Conservation (phyloP, 768 basidiomycete genomes). For the Calocybe cyanea region DNA sequence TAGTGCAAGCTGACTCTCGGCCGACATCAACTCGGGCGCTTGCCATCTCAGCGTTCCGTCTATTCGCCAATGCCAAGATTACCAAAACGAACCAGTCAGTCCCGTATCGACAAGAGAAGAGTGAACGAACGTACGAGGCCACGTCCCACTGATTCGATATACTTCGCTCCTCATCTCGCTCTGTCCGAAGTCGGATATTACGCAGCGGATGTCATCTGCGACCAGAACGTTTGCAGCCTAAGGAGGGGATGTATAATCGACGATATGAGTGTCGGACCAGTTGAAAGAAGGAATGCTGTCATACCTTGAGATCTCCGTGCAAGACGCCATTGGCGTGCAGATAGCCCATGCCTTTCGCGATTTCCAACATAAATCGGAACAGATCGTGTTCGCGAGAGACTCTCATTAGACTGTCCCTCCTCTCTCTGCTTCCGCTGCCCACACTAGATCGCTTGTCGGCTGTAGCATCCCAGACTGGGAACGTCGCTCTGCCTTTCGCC, state of each 20-base stretch:
- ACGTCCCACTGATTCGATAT: constrained; percentile 52
- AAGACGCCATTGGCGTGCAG: constrained; percentile 64
- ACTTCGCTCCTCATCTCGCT: constrained; percentile 76
- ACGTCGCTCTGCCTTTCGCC: constrained; percentile 1
- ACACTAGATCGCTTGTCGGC: background rate
- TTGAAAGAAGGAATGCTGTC: constrained; percentile 8
- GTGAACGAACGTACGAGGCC: constrained; percentile 36
- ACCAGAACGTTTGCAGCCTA: constrained; percentile 76
- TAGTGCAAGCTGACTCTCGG: constrained; percentile 30
- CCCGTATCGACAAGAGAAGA: background rate
- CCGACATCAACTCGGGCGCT: constrained; percentile 62
- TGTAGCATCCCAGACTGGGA: constrained; percentile 7
- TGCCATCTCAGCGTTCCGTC: constrained; percentile 71
- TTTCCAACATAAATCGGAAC: constrained; percentile 64
- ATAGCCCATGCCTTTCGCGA: constrained; percentile 80
- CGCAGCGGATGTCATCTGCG: constrained; percentile 58
- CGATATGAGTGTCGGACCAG: background rate
- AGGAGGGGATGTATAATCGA: background rate
- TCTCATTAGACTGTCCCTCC: background rate
- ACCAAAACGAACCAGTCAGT: background rate
- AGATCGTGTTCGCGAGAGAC: constrained; percentile 38
- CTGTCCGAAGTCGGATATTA: constrained; percentile 83
- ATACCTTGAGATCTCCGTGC: constrained; percentile 81
- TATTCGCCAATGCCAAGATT: constrained; percentile 15
- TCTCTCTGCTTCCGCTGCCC: constrained; percentile 1